These are phyloP conservation scores for Suillus weaverae DNA, from an alignment of 768 basidiomycete species.

Conservation along the genomic window DNA sequence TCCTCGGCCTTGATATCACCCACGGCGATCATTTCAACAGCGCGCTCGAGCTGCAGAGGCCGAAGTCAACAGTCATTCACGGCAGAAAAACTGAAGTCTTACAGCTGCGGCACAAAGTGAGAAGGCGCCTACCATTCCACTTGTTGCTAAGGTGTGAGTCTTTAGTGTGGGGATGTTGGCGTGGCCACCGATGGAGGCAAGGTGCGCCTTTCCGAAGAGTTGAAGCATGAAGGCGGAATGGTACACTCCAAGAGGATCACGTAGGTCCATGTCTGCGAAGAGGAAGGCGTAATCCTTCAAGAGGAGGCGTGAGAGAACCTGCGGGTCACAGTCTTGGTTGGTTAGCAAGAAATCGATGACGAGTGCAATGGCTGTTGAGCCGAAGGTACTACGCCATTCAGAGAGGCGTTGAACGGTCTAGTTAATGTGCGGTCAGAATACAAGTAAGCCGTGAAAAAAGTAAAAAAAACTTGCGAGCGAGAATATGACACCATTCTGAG, in stretches of 20 bases:
- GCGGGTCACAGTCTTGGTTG: background rate
- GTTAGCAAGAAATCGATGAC: background rate
- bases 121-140: background rate
- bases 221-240: background rate
- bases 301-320: background rate
- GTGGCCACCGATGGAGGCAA: background rate
- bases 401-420: background rate
- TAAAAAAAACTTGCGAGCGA: slow-evolving; percentile 5
- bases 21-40: background rate
- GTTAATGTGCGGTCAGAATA: no score
- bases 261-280: slow-evolving; percentile 3
- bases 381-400: slow-evolving; percentile 6
- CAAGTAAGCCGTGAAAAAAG: background rate
- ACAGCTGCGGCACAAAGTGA: no score
- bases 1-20: background rate
- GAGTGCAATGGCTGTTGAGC: slow-evolving; percentile 7
- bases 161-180: background rate
- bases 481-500: slow-evolving; percentile 1
- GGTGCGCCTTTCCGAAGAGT: background rate
- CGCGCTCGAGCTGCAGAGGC: background rate
- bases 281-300: slow-evolving; percentile 1
- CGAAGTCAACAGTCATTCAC: no score
- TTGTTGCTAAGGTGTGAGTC: background rate
- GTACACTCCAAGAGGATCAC: background rate
- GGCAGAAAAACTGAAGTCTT: background rate